Conservation (phyloP, 345 rosid species). For the Eucalyptus tenuipes region DNA sequence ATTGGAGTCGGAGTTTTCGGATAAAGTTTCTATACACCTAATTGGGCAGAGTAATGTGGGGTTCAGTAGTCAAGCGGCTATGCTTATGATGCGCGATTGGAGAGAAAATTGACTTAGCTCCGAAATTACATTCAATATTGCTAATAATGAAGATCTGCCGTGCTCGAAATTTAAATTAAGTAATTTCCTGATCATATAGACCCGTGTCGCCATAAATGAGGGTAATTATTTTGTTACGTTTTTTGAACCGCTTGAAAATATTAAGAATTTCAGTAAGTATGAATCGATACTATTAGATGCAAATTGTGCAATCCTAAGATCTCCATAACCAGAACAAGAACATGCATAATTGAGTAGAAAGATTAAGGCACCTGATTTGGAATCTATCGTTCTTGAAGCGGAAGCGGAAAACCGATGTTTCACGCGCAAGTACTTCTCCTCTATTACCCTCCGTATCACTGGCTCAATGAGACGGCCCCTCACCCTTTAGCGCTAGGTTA, state of each 20-base stretch:
- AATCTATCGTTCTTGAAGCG: no score
- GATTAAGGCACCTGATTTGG: no score
- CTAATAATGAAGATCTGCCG: fast-evolving
- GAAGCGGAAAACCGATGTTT: no score
- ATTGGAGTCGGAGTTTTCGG: neutral
- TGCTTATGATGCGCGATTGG: neutral
- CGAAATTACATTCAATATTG: neutral
- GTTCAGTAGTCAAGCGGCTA: neutral
- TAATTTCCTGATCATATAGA: neutral
- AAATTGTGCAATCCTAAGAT: no score
- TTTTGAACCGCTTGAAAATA: no score
- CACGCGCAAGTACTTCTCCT: no score
- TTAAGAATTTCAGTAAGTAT: neutral
- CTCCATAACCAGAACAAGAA: no score
- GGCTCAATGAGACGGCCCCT: no score
- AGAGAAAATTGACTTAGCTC: neutral
- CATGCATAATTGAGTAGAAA: no score
- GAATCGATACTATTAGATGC: no score
- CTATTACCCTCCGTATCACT: no score
- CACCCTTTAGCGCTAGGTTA: no score
- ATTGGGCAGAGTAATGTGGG: fast-evolving
- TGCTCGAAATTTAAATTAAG: neutral
- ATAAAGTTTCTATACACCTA: neutral
- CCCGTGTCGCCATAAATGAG: neutral
- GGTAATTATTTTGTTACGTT: neutral